These are phyloP conservation scores for Aspergillus asperescens DNA, from an alignment of 495 filamentous ascomycete genomes.

Conservation along the genomic window DNA sequence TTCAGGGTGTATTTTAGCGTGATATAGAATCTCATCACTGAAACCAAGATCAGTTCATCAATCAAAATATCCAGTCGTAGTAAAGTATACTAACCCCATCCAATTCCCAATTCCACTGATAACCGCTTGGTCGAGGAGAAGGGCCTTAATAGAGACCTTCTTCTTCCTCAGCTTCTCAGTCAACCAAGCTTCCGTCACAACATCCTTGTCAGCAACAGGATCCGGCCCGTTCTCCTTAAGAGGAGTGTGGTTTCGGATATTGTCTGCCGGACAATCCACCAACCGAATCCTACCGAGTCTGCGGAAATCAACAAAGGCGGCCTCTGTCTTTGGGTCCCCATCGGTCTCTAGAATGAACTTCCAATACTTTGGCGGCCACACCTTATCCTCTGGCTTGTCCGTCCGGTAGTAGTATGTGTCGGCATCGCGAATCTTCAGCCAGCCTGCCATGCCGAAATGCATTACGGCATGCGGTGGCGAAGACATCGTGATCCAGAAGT, in stretches of 20 bases:
- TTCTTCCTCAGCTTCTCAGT: constrained; percentile 61
- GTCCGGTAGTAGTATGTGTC: constrained; percentile 73
- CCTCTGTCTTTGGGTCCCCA: constrained; percentile 55
- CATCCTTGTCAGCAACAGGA: constrained; percentile 75
- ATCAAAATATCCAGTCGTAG: neutral
- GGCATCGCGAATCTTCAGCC: constrained; percentile 78
- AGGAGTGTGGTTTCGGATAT: constrained; percentile 72
- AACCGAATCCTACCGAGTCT: constrained; percentile 73
- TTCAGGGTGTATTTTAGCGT: constrained; percentile 84
- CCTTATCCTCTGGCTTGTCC: constrained; percentile 51
- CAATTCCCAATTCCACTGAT: constrained; percentile 95
- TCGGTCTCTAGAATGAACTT: constrained; percentile 75
- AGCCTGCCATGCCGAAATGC: constrained; percentile 88
- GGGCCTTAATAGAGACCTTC: constrained; percentile 77
- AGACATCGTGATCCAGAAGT: constrained; percentile 79
- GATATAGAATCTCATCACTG: constrained; percentile 83
- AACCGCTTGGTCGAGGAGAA: constrained; percentile 82
- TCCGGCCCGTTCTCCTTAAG: constrained; percentile 90
- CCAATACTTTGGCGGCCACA: constrained; percentile 87
- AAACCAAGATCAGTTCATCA: constrained; percentile 15
- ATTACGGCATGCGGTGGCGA: constrained; percentile 80
- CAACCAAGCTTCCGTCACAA: constrained; percentile 69
- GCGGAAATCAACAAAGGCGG: constrained; percentile 78
- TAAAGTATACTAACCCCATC: constrained; percentile 61
- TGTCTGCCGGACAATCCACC: constrained; percentile 68